These are phyloP conservation scores for Uromyces viciae-fabae DNA, from an alignment of 1,284 basidiomycete genomes.

Conservation along the genomic window DNA sequence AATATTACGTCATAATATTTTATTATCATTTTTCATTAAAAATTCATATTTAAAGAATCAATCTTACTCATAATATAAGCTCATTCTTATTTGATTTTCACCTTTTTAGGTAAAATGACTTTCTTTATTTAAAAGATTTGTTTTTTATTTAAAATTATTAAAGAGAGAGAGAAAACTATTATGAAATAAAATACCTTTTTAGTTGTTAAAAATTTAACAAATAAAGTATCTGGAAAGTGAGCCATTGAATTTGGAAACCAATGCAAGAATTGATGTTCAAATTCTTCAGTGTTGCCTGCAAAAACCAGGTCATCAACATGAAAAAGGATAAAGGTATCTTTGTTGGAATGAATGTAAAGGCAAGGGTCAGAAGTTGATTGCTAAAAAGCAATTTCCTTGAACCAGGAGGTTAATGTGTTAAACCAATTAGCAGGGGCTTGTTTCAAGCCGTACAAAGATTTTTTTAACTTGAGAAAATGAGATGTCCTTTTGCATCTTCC, in stretches of 20 bases:
- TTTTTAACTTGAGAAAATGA: background rate
- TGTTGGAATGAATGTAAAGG: background rate
- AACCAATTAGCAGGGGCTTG: background rate
- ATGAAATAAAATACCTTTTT: too few relatives aligned
- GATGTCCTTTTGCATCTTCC: background rate
- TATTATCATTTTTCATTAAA: too few relatives aligned
- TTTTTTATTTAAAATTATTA: too few relatives aligned
- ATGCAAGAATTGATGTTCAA: background rate
- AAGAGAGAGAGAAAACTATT: too few relatives aligned
- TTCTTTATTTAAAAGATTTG: too few relatives aligned
- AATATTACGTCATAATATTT: too few relatives aligned
- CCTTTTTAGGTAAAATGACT: too few relatives aligned
- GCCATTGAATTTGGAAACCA: background rate
- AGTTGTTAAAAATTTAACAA: background rate
- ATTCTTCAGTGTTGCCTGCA: background rate
- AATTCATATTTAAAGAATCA: too few relatives aligned
- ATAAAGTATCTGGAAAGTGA: background rate
- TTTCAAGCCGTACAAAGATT: background rate
- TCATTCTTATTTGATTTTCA: too few relatives aligned
- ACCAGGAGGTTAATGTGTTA: background rate
- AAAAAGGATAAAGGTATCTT: background rate
- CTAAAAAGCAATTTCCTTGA: background rate
- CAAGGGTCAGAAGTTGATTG: background rate
- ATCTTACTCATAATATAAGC: too few relatives aligned
- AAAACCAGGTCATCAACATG: background rate